phyloP scores from a whole-genome alignment of 2,329 filamentous ascomycete genomes.

The Aspergillus felis region DNA sequence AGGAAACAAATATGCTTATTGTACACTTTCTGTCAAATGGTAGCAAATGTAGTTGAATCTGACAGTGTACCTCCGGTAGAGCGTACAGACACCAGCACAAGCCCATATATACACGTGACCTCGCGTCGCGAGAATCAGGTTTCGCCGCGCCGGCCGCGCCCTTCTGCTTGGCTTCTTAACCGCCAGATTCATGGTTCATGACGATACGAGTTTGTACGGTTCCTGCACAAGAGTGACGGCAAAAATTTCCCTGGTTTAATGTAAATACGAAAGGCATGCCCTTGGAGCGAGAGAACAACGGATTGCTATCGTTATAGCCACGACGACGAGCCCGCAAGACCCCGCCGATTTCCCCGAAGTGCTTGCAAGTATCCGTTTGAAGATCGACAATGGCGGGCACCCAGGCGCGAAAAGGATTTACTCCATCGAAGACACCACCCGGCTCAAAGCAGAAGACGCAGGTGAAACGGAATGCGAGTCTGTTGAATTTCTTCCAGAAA shows the following conservation, averaged over 20 bases:
- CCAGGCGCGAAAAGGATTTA: conserved; percentile 20
- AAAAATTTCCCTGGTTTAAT: neutral
- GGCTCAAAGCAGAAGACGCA: conserved; percentile 15
- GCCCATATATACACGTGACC: conserved; percentile 14
- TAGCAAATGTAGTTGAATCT: neutral
- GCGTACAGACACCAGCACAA: neutral
- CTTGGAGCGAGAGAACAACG: neutral
- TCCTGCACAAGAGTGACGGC: neutral
- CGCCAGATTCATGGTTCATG: neutral
- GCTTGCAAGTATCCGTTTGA: too few relatives aligned
- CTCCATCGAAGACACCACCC: conserved; percentile 17
- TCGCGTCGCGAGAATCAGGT: conserved; percentile 17
- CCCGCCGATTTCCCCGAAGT: neutral
- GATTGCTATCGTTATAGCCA: neutral
- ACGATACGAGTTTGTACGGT: neutral
- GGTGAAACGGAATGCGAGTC: conserved; percentile 55
- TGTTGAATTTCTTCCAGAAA: conserved; percentile 73
- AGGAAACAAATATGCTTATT: neutral
- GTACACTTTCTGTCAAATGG: neutral
- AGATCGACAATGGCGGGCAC: conserved; percentile 21
- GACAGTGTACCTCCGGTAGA: neutral
- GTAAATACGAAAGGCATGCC: neutral
- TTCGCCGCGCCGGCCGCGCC: conserved; percentile 18
- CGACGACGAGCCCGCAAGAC: neutral
- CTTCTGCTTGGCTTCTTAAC: neutral